Evolutionary conservation across 306 rosid genomes (phyloP).

Genomic region (Lagenaria siceraria): DNA sequence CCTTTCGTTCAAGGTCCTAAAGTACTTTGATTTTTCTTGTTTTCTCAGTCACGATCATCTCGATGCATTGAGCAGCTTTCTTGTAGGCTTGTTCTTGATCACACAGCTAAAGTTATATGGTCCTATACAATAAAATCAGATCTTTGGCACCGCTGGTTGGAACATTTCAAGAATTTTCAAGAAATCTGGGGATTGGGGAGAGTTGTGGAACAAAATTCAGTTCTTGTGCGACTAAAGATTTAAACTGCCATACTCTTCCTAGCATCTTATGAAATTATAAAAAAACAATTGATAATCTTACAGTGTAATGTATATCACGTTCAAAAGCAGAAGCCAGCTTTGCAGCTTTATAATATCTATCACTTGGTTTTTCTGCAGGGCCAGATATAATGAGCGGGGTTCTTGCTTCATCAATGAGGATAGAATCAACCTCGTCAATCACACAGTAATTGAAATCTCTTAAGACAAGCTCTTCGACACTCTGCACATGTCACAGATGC

Average conservation of each 20-base stretch:
- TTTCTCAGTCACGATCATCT: too few species aligned
- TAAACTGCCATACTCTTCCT: too few species aligned
- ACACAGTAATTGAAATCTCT: conserved; percentile 81
- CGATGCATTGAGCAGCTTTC: background rate
- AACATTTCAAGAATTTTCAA: background rate
- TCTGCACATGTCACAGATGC: conserved; percentile 46
- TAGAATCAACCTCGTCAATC: conserved; percentile 97
- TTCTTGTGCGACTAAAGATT: background rate
- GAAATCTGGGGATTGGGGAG: background rate
- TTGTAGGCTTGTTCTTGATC: background rate
- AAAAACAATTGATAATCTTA: conserved; percentile 11
- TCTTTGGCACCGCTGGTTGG: too few species aligned
- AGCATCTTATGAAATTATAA: too few species aligned
- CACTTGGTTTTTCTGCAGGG: conserved; percentile 92
- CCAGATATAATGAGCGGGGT: conserved; percentile 97
- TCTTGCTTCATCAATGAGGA: conserved; percentile 97
- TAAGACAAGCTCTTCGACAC: conserved; percentile 87
- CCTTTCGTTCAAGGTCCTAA: too few species aligned
- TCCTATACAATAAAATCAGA: too few species aligned
- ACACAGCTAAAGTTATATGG: background rate
- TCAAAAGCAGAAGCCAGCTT: conserved; percentile 87
- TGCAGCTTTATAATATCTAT: conserved; percentile 83
- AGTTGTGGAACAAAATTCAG: background rate
- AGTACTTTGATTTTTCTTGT: too few species aligned
- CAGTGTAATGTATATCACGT: conserved; percentile 85